These are phyloP conservation scores for Sordariomycetes sp. DNA, from an alignment of 2,329 filamentous ascomycete genomes.

Conservation along the genomic window DNA sequence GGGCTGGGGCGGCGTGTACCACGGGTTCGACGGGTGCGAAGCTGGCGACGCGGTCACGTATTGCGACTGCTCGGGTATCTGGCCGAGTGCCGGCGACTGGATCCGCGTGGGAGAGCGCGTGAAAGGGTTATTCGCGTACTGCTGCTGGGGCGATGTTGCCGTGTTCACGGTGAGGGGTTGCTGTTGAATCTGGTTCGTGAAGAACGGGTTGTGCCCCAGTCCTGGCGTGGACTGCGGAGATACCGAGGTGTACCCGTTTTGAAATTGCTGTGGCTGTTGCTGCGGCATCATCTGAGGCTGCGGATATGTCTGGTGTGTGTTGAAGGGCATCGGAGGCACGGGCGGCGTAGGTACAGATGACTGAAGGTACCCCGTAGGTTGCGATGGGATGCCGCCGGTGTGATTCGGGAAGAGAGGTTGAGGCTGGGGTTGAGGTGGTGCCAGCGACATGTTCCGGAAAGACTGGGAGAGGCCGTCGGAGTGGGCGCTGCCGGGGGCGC, in stretches of 20 bases:
- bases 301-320: slow-evolving; percentile 15
- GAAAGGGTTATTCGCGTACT: slow-evolving; percentile 35
- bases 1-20: slow-evolving; percentile 1
- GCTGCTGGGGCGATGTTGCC: slow-evolving; percentile 13
- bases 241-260: slow-evolving; percentile 10
- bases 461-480: slow-evolving; percentile 48
- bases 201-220: slow-evolving; percentile 2
- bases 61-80: slow-evolving; percentile 42
- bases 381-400: slow-evolving; percentile 50
- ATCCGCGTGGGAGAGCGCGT: slow-evolving; percentile 37
- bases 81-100: slow-evolving; percentile 35
- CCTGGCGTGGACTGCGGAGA: neutral
- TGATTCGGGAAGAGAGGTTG: slow-evolving; percentile 65
- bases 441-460: slow-evolving; percentile 66
- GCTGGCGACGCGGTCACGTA: slow-evolving; percentile 27
- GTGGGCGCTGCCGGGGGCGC: slow-evolving; percentile 29
- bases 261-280: slow-evolving; percentile 26
- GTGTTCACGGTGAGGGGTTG: slow-evolving; percentile 30
- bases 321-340: slow-evolving; percentile 31
- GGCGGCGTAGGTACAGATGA: slow-evolving; percentile 61
- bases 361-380: slow-evolving; percentile 26
- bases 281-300: slow-evolving; percentile 24
- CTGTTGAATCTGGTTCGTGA: slow-evolving; percentile 1
- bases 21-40: neutral
- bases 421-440: slow-evolving; percentile 20